Percentiles rank a stretch among this genome's conserved stretches.
phyloP scores from a whole-genome alignment of 2,329 filamentous ascomycete genomes.

The Trichoderma sp. region DNA sequence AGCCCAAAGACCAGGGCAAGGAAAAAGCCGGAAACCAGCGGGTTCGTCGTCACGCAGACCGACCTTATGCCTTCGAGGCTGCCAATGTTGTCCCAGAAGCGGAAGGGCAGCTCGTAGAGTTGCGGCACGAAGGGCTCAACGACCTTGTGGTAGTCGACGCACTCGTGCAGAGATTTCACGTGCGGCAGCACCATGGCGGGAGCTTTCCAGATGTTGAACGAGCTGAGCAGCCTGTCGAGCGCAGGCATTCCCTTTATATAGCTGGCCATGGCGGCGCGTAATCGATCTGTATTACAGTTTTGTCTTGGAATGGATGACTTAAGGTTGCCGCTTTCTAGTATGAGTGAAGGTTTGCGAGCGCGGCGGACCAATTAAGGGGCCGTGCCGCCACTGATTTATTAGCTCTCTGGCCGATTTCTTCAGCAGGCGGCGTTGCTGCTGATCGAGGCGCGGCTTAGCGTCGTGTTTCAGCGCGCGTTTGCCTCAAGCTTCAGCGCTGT shows the following conservation, averaged over 20 bases:
- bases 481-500: slow-evolving; percentile 10
- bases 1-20: slow-evolving; percentile 72
- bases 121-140: slow-evolving; percentile 76
- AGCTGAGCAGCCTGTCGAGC: not conserved
- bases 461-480: not conserved
- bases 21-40: slow-evolving; percentile 74
- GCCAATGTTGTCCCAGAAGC: slow-evolving; percentile 62
- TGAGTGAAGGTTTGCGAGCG: not conserved
- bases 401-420: slow-evolving; percentile 5
- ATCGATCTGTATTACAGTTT: not conserved
- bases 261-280: slow-evolving; percentile 15
- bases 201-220: slow-evolving; percentile 2
- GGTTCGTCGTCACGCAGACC: slow-evolving; percentile 85
- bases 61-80: slow-evolving; percentile 65
- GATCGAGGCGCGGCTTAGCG: slow-evolving; percentile 22
- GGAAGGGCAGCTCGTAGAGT: slow-evolving; percentile 69
- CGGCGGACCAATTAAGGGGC: slow-evolving; percentile 23
- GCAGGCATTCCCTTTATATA: slow-evolving; percentile 20
- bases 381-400: not conserved
- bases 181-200: slow-evolving; percentile 68
- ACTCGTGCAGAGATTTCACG: slow-evolving; percentile 72
- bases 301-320: not conserved
- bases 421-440: not conserved
- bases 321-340: not conserved
- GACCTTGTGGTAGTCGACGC: slow-evolving; percentile 73